Evolutionary conservation across 371 early-diverging fungal species (phyloP), one percentile per base, ranked within the genome.

Genomic region (Parasitella parasitica): DNA sequence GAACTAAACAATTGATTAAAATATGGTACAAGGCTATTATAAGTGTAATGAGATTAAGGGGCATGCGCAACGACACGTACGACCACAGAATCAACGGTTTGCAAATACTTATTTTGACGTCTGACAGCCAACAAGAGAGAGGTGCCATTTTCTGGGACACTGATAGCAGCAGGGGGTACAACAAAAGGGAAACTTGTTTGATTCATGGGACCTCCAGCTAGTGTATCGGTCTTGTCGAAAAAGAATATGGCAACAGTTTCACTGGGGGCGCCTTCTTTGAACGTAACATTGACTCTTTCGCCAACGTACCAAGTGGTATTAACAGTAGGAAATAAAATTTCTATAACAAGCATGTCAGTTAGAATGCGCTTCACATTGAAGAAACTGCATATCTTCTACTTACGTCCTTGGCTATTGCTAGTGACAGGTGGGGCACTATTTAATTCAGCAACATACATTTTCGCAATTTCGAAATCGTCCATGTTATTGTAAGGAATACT

Each of bases 91-190:
- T 77, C 75, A 12, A 77, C 77, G 12, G 66, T 39, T 38, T 61
- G 43, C 1, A 77, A 39, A 50, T 74, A 70, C 12, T 37, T 13
- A 38, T 73, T 54, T 15, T 54, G 16, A 39, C 77, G 59, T 55
- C 64, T 67, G 6, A 77, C 75, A 36, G 74, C 77, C n/a, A 74
- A n/a, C 12, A 77, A 38, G 9, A 74, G 57, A 1, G 77, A 74
- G 12, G 63, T 67, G 1, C 55, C 61, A 24, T 43, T 54, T 1
- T 34, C 18, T 20, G 56, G 56, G 9, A 54, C 46, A 26, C 67
- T 72, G 2, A 64, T 26, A 8, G 74, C 74, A 6, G 57, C 53
- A 18, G 57, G 32, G 2, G 72, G 73, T 7, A 77, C 74, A 24
- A 50, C 38, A 46, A 77, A 77, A 26, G 35, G 16, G 34, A 77